Evolutionary conservation across 257 asterid genomes (phyloP).

Genomic region (Prunella vulgaris): DNA sequence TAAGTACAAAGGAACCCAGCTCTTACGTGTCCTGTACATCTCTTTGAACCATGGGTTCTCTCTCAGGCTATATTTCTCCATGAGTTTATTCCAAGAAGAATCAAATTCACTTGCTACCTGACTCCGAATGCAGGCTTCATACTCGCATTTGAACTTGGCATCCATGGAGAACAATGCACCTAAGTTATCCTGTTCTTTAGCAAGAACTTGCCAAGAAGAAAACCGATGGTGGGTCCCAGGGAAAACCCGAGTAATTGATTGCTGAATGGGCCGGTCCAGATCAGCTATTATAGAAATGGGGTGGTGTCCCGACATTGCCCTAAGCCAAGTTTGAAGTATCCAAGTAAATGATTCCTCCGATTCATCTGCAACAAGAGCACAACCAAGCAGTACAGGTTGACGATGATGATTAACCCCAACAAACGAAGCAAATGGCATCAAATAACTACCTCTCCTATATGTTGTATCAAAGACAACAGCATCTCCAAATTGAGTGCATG

Average conservation of each 20-base stretch:
- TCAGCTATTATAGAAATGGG: conserved; percentile 87
- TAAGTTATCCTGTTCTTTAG: conserved; percentile 63
- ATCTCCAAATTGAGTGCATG: conserved; percentile 87
- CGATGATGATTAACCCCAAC: conserved; percentile 90
- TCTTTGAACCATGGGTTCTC: conserved; percentile 75
- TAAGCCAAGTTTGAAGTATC: conserved; percentile 75
- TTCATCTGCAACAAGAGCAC: conserved; percentile 86
- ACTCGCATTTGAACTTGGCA: conserved; percentile 74
- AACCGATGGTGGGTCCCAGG: conserved; percentile 80
- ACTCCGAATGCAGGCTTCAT: conserved; percentile 74
- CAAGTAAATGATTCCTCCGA: conserved; percentile 89
- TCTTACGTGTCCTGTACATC: conserved; percentile 70
- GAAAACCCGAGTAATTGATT: conserved; percentile 63
- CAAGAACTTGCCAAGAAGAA: conserved; percentile 73
- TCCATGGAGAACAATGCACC: conserved; percentile 61
- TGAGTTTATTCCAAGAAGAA: conserved; percentile 73
- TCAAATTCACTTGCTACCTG: conserved; percentile 74
- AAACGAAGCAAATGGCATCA: conserved; percentile 75
- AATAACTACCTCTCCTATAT: conserved; percentile 55
- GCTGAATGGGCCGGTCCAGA: conserved; percentile 61
- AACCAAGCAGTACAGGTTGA: conserved; percentile 90
- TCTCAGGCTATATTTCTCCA: conserved; percentile 56
- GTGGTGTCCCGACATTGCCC: conserved; percentile 72
- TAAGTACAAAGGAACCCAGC: conserved; percentile 76
- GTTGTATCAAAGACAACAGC: conserved; percentile 73